Evolutionary conservation across 805 yeast genomes (phyloP), one percentile per base, ranked within the genome.

Genomic region (Brettanomyces sp.): DNA sequence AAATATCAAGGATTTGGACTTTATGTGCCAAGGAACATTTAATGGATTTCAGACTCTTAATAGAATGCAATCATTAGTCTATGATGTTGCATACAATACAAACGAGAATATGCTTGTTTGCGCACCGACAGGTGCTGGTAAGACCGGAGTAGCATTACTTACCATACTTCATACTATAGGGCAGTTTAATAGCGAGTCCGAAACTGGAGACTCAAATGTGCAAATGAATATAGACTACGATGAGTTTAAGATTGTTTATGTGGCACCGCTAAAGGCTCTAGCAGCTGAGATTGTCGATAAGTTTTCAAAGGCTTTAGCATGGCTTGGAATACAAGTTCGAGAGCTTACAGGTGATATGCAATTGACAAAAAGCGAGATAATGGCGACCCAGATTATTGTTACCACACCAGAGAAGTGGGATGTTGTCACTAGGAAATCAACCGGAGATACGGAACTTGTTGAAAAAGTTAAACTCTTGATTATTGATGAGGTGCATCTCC

Each of bases 61-160:
- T 65, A 76, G 85, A 53, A 85, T 93, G 75, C 99, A 91, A 64
- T 83, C 95, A 14, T 69, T 93, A 49, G 95, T 91, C 1, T 93
- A 73, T 54, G 95, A 95, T 0, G 87, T 90, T 12, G 98, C 96
- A 0, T 93, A 91, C 61, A 80, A 84, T 46, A 84, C 97, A 4
- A 89, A 86, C 62, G 97, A 91, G 56, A 91, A 91, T 58, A 86
- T 93, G 96, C 68, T 90, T 43, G 88, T 90, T 4, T 90, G 97
- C 77, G 96, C 97, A 0, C 97, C 97, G 1, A 90, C 97, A 0
- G 97, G 97, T 73, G 96, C 97, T 5, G 97, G 97, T 76, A 90
- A 90, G 60, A 90, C 97, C 0, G 96, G 90, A 63, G 91, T 90
- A 25, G 97, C 97, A 0, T 64, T 90, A 48, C 67, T 90, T 36